Percentiles rank a stretch among this genome's conserved stretches.
These are phyloP conservation scores for Penicillium sp. DNA, from an alignment of 2,329 filamentous ascomycete species.

Conservation along the genomic window DNA sequence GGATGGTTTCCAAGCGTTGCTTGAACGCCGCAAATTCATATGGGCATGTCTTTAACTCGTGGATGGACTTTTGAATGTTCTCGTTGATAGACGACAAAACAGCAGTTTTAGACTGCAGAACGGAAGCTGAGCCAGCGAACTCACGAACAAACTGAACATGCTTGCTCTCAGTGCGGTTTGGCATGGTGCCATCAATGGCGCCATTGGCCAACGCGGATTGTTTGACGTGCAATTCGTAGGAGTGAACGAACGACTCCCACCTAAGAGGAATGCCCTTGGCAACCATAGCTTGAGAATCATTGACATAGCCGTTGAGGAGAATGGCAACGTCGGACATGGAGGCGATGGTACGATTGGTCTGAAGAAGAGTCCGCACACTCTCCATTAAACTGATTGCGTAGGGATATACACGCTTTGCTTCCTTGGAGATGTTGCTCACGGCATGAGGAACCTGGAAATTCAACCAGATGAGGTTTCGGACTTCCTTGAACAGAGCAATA, in stretches of 20 bases:
- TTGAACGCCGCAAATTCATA: slow-evolving; percentile 83
- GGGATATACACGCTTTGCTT: slow-evolving; percentile 97
- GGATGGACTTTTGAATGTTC: slow-evolving; percentile 78
- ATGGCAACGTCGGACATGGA: slow-evolving; percentile 87
- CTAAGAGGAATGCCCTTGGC: slow-evolving; percentile 85
- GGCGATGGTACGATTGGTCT: slow-evolving; percentile 81
- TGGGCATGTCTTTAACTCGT: slow-evolving; percentile 80
- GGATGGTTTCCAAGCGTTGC: slow-evolving; percentile 79
- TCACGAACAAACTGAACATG: slow-evolving; percentile 97
- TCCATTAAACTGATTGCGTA: slow-evolving; percentile 99
- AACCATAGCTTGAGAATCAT: slow-evolving; percentile 83
- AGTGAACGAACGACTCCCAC: slow-evolving; percentile 98
- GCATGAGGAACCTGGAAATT: slow-evolving; percentile 93
- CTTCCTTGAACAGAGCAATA: slow-evolving; percentile 98
- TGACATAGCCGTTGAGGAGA: slow-evolving; percentile 86
- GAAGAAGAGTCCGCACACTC: slow-evolving; percentile 89
- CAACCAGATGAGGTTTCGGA: slow-evolving; percentile 92
- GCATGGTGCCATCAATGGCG: slow-evolving; percentile 61
- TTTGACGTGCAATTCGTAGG: slow-evolving; percentile 86
- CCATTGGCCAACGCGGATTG: slow-evolving; percentile 64
- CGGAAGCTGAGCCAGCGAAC: slow-evolving; percentile 83
- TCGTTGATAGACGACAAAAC: slow-evolving; percentile 78
- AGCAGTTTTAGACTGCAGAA: slow-evolving; percentile 84
- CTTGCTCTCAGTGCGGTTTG: slow-evolving; percentile 75
- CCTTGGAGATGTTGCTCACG: slow-evolving; percentile 94